Conservation (phyloP, 2,329 filamentous ascomycete genomes). For the Cordyceps cicadae region DNA sequence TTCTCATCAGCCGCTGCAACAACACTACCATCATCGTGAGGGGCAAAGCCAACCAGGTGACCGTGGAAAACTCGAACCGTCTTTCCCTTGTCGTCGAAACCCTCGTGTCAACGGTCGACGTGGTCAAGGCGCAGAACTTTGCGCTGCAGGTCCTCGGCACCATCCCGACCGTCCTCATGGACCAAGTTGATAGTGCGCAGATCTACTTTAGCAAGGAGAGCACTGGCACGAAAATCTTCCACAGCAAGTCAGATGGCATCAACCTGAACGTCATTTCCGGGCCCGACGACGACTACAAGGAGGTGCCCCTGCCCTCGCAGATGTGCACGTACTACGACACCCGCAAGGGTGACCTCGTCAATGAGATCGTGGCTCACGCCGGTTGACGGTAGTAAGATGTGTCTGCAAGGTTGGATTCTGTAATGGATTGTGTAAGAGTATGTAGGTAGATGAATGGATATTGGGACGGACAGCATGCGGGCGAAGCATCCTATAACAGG, state of each 20-base stretch:
- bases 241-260: slow-evolving; percentile 77
- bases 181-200: slow-evolving; percentile 85
- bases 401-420: background rate
- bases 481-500: background rate
- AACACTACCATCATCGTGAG: slow-evolving; percentile 83
- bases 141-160: slow-evolving; percentile 84
- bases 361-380: slow-evolving; percentile 91
- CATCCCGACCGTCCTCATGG: slow-evolving; percentile 80
- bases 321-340: slow-evolving; percentile 68
- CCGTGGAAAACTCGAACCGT: slow-evolving; percentile 80
- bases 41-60: slow-evolving; percentile 95
- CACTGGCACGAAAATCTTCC: slow-evolving; percentile 71
- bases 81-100: slow-evolving; percentile 82
- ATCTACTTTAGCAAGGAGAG: slow-evolving; percentile 81
- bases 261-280: slow-evolving; percentile 76
- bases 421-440: slow-evolving; percentile 9
- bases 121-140: slow-evolving; percentile 92
- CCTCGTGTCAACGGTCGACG: slow-evolving; percentile 83
- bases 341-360: slow-evolving; percentile 66
- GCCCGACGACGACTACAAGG: slow-evolving; percentile 72
- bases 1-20: slow-evolving; percentile 86
- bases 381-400: slow-evolving; percentile 46
- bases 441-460: background rate
- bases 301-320: slow-evolving; percentile 83
- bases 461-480: background rate